phyloP scores from a whole-genome alignment of 2,329 filamentous ascomycete species.

The Arthrobotrys iridis region DNA sequence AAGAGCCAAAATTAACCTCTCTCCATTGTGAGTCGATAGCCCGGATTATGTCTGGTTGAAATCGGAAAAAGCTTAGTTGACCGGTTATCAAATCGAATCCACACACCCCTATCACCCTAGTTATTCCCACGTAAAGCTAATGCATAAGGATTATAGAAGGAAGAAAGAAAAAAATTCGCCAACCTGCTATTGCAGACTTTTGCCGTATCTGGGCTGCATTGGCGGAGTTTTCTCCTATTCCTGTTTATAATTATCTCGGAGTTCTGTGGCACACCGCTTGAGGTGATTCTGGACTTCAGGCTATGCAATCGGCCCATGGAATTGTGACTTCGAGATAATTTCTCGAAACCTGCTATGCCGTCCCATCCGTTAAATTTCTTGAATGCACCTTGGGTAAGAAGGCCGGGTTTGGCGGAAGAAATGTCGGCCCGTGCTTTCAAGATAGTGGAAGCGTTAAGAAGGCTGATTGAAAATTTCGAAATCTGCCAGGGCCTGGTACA shows the following conservation, averaged over 20 bases:
- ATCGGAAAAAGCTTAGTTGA: constrained; percentile 20
- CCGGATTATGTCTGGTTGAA: constrained; percentile 3
- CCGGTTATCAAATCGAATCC: neutral
- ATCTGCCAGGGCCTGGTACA: neutral
- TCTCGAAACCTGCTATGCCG: neutral
- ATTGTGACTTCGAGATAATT: constrained; percentile 44
- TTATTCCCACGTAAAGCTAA: constrained; percentile 28
- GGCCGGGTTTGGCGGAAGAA: constrained; percentile 13
- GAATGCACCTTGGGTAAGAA: neutral
- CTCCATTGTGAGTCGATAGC: neutral
- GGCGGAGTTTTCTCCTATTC: constrained; percentile 1
- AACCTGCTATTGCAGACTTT: constrained; percentile 5
- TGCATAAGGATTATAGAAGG: constrained; percentile 10
- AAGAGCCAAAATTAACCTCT: constrained; percentile 20
- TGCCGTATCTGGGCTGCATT: neutral
- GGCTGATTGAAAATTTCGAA: neutral
- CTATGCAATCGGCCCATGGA: constrained; percentile 45
- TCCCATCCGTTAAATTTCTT: constrained; percentile 12
- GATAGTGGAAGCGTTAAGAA: neutral
- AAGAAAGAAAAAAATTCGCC: neutral
- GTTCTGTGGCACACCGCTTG: constrained; percentile 7
- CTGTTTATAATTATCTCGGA: neutral
- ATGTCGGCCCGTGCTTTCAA: constrained; percentile 15
- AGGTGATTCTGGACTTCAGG: constrained; percentile 44
- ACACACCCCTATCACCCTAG: constrained; percentile 1